These are phyloP conservation scores for Pleurotus djamor DNA, from an alignment of 768 basidiomycete genomes.

Conservation along the genomic window DNA sequence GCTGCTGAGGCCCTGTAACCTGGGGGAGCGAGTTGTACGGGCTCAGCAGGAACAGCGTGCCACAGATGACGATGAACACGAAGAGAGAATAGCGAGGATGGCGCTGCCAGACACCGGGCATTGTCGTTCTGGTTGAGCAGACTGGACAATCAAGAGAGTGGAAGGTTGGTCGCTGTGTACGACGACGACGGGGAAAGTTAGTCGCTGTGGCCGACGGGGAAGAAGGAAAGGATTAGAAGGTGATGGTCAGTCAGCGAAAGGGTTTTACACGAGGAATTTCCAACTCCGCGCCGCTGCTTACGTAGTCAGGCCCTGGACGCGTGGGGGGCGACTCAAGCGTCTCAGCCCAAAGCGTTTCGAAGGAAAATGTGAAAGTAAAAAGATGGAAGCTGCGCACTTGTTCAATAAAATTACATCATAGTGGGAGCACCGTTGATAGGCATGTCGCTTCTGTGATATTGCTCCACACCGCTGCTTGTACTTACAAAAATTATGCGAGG, in stretches of 20 bases:
- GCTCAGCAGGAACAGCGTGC: constrained; percentile 46
- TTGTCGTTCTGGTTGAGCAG: constrained; percentile 11
- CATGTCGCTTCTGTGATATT: no score
- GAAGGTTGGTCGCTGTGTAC: background rate
- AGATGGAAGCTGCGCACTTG: no score
- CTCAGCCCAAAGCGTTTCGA: no score
- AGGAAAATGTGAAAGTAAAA: no score
- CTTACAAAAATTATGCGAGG: no score
- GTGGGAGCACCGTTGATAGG: no score
- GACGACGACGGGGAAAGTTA: background rate
- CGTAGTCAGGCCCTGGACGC: background rate
- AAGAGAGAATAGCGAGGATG: constrained; percentile 53
- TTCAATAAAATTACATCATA: no score
- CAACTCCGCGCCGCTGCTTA: background rate
- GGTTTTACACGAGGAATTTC: background rate
- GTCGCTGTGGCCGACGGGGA: background rate
- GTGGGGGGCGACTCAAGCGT: background rate
- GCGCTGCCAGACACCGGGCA: constrained; percentile 32
- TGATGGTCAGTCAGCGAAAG: no score
- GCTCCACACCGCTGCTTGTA: no score
- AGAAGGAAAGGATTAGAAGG: background rate
- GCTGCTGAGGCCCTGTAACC: background rate
- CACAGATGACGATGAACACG: constrained; percentile 35
- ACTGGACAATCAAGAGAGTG: background rate
- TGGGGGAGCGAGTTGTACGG: constrained; percentile 25